phyloP scores from a whole-genome alignment of 163 green algal species.

The Scenedesmus sp. region DNA sequence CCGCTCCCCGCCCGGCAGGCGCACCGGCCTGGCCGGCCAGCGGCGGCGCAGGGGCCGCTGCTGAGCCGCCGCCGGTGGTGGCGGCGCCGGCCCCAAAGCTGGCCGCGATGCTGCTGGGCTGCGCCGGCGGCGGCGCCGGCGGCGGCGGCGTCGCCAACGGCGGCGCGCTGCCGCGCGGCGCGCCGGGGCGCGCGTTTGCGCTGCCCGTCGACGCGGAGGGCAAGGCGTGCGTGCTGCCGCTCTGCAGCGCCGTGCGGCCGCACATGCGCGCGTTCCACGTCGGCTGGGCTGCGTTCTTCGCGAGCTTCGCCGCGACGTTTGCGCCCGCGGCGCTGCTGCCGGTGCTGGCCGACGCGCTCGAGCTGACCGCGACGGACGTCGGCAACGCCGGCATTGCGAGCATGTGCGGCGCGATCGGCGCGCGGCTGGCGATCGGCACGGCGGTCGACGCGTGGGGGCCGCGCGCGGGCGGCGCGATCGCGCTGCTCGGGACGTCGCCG shows the following conservation, averaged over 20 bases:
- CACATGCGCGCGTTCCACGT: slow-evolving; percentile 70
- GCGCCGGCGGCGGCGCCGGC: neutral
- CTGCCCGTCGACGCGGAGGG: slow-evolving; percentile 40
- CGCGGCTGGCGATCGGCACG: slow-evolving; percentile 76
- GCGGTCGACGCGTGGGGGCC: slow-evolving; percentile 86
- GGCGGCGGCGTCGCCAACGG: neutral
- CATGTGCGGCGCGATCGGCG: slow-evolving; percentile 75
- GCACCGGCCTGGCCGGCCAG: neutral
- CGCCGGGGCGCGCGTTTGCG: neutral
- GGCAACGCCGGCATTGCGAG: slow-evolving; percentile 46
- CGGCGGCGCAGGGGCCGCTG: neutral
- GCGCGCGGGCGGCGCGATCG: slow-evolving; percentile 64
- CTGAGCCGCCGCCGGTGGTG: slow-evolving; percentile 1
- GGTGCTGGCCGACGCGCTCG: slow-evolving; percentile 71
- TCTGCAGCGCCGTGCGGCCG: slow-evolving; percentile 3
- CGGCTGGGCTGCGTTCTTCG: slow-evolving; percentile 63
- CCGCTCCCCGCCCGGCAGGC: neutral
- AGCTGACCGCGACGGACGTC: slow-evolving; percentile 12
- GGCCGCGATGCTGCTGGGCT: neutral
- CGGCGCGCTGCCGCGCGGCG: neutral
- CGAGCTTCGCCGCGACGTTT: slow-evolving; percentile 84
- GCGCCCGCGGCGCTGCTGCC: slow-evolving; percentile 80
- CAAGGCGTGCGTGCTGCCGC: slow-evolving; percentile 16
- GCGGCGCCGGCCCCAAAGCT: neutral
- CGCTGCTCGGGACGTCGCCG: slow-evolving; percentile 66